Percentiles rank a stretch among this genome's conserved stretches.
Conservation (phyloP, 352 stramenopile species). For the Globisporangium paddicum region DNA sequence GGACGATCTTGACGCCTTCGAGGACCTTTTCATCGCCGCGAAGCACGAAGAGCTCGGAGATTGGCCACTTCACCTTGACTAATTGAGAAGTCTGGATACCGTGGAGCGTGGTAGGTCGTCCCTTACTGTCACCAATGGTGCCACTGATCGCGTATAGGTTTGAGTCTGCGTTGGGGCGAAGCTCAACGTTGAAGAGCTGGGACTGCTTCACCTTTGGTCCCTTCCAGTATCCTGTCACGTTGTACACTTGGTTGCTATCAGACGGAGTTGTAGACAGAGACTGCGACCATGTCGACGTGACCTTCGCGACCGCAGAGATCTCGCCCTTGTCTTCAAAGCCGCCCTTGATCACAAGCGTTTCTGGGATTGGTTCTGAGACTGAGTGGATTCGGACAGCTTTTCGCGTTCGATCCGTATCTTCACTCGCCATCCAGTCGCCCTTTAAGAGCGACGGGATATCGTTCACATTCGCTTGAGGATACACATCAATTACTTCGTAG, state of each 20-base stretch:
- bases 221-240: conserved; percentile 73
- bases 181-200: conserved; percentile 74
- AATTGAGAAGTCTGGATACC: conserved; percentile 55
- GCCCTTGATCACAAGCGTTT: conserved; percentile 60
- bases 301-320: conserved; percentile 48
- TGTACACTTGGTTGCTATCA: conserved; percentile 31
- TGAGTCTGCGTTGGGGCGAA: conserved; percentile 31
- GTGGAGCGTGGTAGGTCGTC: conserved; percentile 43
- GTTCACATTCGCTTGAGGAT: conserved; percentile 13
- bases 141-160: conserved; percentile 48
- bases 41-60: conserved; percentile 66
- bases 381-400: conserved; percentile 64
- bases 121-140: conserved; percentile 66
- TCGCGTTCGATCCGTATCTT: conserved; percentile 60
- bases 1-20: conserved; percentile 60
- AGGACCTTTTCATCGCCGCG: conserved; percentile 71
- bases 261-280: conserved; percentile 10
- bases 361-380: conserved; percentile 42
- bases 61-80: conserved; percentile 72
- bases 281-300: conserved; percentile 37
- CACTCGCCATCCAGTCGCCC: conserved; percentile 74
- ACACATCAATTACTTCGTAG: conserved; percentile 84
- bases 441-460: conserved; percentile 24
- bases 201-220: conserved; percentile 55
- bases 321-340: conserved; percentile 70